Conservation (phyloP, 257 asterid species). For the Cynanchum wilfordii region DNA sequence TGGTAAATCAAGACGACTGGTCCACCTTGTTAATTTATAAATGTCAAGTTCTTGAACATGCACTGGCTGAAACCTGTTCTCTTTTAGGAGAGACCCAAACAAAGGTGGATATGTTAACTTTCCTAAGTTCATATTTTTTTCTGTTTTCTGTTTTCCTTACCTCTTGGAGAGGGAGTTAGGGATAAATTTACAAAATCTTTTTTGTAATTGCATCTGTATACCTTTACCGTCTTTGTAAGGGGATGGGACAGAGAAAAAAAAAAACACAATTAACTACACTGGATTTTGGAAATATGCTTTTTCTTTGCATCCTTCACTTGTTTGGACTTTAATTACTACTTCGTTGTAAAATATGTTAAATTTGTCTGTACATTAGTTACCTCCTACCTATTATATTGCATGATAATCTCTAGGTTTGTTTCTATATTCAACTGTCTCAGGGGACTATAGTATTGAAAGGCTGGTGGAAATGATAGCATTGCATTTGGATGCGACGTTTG, state of each 20-base stretch:
- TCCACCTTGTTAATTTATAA: background rate
- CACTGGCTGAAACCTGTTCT: background rate
- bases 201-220: background rate
- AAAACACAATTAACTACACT: too few species aligned
- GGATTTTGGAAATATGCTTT: too few species aligned
- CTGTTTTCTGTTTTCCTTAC: background rate
- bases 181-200: background rate
- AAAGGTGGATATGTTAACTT: background rate
- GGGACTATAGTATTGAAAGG: constrained; percentile 52
- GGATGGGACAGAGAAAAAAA: too few species aligned
- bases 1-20: background rate
- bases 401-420: constrained; percentile 2
- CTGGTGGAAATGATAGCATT: constrained; percentile 75
- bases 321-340: background rate
- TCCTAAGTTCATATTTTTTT: background rate
- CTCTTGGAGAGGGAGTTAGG: background rate
- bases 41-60: background rate
- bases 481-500: constrained; percentile 71
- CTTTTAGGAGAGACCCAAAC: background rate
- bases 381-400: background rate
- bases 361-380: background rate
- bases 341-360: background rate
- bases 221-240: background rate
- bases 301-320: background rate
- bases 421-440: constrained; percentile 27